Evolutionary conservation across 352 stramenopile genomes (phyloP).

Genomic region (Pythium diclinum): DNA sequence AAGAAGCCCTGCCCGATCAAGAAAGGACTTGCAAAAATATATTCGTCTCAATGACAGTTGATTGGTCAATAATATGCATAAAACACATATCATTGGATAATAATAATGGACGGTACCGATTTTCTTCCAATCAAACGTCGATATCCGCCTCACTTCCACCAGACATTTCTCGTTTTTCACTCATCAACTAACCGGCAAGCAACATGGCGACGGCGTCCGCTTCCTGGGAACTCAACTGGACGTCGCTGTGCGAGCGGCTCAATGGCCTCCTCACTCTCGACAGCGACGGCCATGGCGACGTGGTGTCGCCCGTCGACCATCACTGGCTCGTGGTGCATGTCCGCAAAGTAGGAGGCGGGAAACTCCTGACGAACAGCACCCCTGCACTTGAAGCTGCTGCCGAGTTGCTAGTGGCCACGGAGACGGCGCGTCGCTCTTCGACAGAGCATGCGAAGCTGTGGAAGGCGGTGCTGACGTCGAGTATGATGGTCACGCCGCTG

Average conservation of each 20-base stretch:
- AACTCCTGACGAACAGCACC: not conserved
- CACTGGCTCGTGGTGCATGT: conserved; percentile 7
- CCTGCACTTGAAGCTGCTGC: not conserved
- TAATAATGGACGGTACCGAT: not conserved
- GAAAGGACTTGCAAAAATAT: no score
- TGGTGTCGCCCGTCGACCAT: not conserved
- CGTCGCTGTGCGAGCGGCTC: not conserved
- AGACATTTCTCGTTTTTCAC: not conserved
- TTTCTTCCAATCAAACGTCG: not conserved
- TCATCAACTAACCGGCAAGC: not conserved
- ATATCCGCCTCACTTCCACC: not conserved
- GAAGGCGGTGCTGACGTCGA: conserved; percentile 9
- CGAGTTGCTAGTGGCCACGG: not conserved
- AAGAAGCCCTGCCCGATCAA: no score
- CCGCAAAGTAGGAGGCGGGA: not conserved
- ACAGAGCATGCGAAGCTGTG: not conserved
- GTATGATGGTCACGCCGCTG: conserved; percentile 12
- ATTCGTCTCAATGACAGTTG: not conserved
- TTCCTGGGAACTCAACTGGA: not conserved
- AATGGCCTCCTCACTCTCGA: conserved; percentile 5
- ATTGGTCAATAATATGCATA: not conserved
- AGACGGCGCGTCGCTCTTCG: not conserved
- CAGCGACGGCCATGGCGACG: not conserved
- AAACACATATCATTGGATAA: not conserved
- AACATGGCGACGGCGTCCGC: not conserved